Percentiles rank a stretch among this genome's conserved stretches.
These are phyloP conservation scores for Penicillium capsulatum DNA, from an alignment of 2,329 filamentous ascomycete species.

Conservation along the genomic window DNA sequence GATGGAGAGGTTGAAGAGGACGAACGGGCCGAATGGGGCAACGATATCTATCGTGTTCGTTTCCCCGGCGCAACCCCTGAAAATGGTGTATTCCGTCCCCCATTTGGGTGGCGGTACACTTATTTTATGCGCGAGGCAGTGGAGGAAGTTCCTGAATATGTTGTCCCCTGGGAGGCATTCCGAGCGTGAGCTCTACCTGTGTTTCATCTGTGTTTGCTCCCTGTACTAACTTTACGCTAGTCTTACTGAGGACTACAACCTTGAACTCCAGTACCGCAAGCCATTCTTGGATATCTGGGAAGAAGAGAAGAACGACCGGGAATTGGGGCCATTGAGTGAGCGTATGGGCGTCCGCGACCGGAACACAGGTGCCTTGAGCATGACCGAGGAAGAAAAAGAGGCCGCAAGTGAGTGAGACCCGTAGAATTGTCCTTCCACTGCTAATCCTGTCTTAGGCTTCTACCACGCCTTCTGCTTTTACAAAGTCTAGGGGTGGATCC, in stretches of 20 bases:
- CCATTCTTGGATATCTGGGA: conserved; percentile 89
- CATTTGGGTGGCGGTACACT: conserved; percentile 96
- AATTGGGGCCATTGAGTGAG: conserved; percentile 79
- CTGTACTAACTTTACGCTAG: conserved; percentile 23
- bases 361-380: conserved; percentile 61
- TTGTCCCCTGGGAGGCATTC: conserved; percentile 97
- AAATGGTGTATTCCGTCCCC: conserved; percentile 87
- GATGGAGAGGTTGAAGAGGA: conserved; percentile 56
- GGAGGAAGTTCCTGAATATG: conserved; percentile 93
- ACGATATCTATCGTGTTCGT: conserved; percentile 83
- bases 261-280: conserved; percentile 92
- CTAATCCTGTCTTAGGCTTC: conserved; percentile 51
- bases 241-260: conserved; percentile 90
- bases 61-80: conserved; percentile 79
- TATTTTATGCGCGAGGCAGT: conserved; percentile 96
- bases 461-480: conserved; percentile 97
- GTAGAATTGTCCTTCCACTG: neutral
- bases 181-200: conserved; percentile 54
- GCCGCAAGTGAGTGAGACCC: conserved; percentile 58
- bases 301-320: conserved; percentile 77
- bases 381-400: conserved; percentile 85
- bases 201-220: neutral
- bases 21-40: conserved; percentile 76
- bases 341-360: conserved; percentile 88
- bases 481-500: conserved; percentile 62